Evolutionary conservation across 2,329 filamentous ascomycete genomes (phyloP).

Genomic region (Calonectria montana): DNA sequence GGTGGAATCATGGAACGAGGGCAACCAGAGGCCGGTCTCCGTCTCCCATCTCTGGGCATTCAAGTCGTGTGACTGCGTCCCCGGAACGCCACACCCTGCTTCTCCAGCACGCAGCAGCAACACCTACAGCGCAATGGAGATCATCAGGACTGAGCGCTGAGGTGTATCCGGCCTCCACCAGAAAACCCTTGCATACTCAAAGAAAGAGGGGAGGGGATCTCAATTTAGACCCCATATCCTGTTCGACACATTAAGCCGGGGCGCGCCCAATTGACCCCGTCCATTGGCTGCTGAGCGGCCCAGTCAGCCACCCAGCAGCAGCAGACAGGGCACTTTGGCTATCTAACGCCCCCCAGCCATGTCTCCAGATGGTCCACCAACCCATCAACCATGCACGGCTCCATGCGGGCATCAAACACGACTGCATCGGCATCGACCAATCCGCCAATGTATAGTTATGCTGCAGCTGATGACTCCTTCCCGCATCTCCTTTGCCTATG

Average conservation of each 20-base stretch:
- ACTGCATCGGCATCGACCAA: conserved; percentile 2
- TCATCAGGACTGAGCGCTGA: conserved; percentile 7
- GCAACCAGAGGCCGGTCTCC: background rate
- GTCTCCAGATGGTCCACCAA: conserved; percentile 5
- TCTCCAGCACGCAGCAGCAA: background rate
- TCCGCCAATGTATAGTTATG: background rate
- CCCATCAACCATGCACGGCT: conserved; percentile 6
- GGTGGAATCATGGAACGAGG: conserved; percentile 1
- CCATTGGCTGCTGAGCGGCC: conserved; percentile 16
- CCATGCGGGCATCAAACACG: background rate
- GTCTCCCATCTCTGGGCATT: background rate
- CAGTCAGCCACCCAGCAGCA: conserved; percentile 18
- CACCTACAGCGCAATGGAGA: background rate
- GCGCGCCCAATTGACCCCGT: conserved; percentile 16
- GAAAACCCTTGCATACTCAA: background rate
- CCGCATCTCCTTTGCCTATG: background rate
- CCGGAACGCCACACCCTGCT: conserved; percentile 10
- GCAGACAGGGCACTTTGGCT: conserved; percentile 2
- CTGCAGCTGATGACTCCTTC: conserved; percentile 2
- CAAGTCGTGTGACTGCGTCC: conserved; percentile 15
- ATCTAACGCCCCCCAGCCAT: background rate
- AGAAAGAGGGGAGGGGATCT: background rate
- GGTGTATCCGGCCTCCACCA: conserved; percentile 8
- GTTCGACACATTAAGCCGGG: conserved; percentile 13
- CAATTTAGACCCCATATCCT: conserved; percentile 4